Evolutionary conservation across 1,139 yeast species (phyloP).

Genomic region (Nakaseomyces nivariensis): DNA sequence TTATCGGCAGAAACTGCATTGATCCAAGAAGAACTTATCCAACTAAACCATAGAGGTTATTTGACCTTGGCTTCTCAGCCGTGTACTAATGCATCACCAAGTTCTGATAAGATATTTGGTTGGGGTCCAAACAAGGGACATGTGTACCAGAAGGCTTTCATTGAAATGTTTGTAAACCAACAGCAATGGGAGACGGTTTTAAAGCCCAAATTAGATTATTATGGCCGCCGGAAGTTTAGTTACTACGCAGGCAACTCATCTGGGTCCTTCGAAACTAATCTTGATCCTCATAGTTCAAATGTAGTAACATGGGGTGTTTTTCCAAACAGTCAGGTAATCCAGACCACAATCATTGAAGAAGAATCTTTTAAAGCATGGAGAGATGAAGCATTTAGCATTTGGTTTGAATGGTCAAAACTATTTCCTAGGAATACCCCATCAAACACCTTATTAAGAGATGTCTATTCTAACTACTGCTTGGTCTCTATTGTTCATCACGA

Average conservation of each 20-base stretch:
- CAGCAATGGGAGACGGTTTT: constrained; percentile 54
- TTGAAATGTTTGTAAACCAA: constrained; percentile 73
- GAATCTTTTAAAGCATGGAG: constrained; percentile 89
- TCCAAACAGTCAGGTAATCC: constrained; percentile 76
- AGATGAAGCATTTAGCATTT: constrained; percentile 84
- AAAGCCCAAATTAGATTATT: constrained; percentile 41
- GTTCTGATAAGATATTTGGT: constrained; percentile 82
- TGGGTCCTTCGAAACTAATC: constrained; percentile 52
- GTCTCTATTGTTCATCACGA: constrained; percentile 85
- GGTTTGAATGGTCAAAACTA: constrained; percentile 87
- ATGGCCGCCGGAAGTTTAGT: constrained; percentile 32
- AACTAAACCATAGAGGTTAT: constrained; percentile 62
- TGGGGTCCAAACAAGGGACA: constrained; percentile 92
- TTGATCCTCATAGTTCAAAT: constrained; percentile 40
- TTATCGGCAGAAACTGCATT: constrained; percentile 82
- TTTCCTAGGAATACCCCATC: constrained; percentile 42
- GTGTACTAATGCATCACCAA: constrained; percentile 66
- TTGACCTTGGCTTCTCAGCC: constrained; percentile 96
- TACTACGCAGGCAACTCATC: constrained; percentile 61
- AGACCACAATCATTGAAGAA: constrained; percentile 78
- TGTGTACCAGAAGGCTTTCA: constrained; percentile 88
- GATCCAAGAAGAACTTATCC: constrained; percentile 82
- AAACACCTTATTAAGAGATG: constrained; percentile 48
- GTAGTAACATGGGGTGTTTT: constrained; percentile 97
- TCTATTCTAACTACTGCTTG: constrained; percentile 57